Evolutionary conservation across 768 basidiomycete species (phyloP), one percentile per base, ranked within the genome.

Genomic region (Termitomyces heimii): DNA sequence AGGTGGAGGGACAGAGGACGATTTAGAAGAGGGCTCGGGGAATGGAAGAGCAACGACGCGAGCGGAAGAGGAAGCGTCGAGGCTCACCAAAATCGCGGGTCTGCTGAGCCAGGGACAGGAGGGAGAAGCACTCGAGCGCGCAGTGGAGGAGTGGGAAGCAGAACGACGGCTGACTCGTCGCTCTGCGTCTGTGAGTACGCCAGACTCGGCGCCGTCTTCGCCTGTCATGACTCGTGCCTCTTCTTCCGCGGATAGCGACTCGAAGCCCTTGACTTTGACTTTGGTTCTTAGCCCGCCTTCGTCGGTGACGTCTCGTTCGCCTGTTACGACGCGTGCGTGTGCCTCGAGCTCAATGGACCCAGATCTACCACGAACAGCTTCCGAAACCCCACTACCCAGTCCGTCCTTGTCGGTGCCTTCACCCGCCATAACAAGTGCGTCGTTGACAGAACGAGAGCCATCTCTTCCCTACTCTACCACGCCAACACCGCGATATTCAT

Each of bases 21-120:
- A 54, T 22, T 7, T 32, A 14, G 31, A 40, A 31, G 52, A 57
- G 26, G 39, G 29, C n/a, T 24, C 46, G 18, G 54, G 56, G 13
- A 60, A 39, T 62, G 65, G 69, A 76, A 61, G 73, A 75, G 56
- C 73, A 72, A 66, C 65, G 49, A 32, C 26, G 12, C 48, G 37
- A 22, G 31, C 24, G 5, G 35, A 37, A 28, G 37, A 55, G 61
- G 82, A 78, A 48, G 77, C 78, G 66, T 79, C 76, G 62, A 75
- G 88, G 34, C 82, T 83, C 60, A 81, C 77, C 24, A 86, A 87
- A 72, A 89, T 90, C 39, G 85, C 84, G 5, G 77, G 81, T 45
- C 71, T 89, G 20, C 75, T 89, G 24, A 82, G 81, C 0, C 81
- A 82, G 60, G 88, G 89, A 9, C 85, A 86, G 68, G 83, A 74